phyloP scores from a whole-genome alignment of 192 early-diverging fungal species.

The Allomyces macrogynus region DNA sequence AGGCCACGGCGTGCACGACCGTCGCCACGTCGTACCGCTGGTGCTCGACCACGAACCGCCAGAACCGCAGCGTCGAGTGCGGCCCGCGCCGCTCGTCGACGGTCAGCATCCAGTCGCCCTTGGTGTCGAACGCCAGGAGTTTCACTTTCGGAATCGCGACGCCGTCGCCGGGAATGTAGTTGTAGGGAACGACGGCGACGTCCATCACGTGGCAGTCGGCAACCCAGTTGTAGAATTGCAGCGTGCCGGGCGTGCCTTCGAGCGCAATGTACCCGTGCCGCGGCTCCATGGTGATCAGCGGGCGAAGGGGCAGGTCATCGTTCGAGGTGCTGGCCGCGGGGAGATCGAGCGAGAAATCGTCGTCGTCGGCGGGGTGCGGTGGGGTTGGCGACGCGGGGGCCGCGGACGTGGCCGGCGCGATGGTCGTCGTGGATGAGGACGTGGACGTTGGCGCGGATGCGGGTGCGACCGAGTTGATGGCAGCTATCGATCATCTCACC shows the following conservation, averaged over 20 bases:
- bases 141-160: slow-evolving; percentile 32
- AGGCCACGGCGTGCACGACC: slow-evolving; percentile 54
- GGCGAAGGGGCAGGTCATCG: slow-evolving; percentile 19
- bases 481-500: too few relatives aligned
- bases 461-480: too few relatives aligned
- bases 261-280: slow-evolving; percentile 45
- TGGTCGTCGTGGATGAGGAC: neutral
- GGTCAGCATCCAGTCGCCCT: slow-evolving; percentile 69
- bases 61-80: slow-evolving; percentile 21
- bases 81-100: slow-evolving; percentile 24
- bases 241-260: slow-evolving; percentile 45
- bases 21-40: slow-evolving; percentile 51
- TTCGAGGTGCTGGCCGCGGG: too few relatives aligned
- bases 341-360: neutral
- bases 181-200: slow-evolving; percentile 27
- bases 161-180: slow-evolving; percentile 21
- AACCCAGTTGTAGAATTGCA: slow-evolving; percentile 59
- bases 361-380: slow-evolving; percentile 18
- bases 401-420: neutral
- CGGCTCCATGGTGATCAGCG: slow-evolving; percentile 55
- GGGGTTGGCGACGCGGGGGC: slow-evolving; percentile 5
- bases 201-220: slow-evolving; percentile 44
- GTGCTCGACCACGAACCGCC: slow-evolving; percentile 38
- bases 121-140: slow-evolving; percentile 37
- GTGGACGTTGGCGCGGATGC: neutral